These are phyloP conservation scores for Skeletonema costatum DNA, from an alignment of 108 stramenopile species.

Conservation along the genomic window DNA sequence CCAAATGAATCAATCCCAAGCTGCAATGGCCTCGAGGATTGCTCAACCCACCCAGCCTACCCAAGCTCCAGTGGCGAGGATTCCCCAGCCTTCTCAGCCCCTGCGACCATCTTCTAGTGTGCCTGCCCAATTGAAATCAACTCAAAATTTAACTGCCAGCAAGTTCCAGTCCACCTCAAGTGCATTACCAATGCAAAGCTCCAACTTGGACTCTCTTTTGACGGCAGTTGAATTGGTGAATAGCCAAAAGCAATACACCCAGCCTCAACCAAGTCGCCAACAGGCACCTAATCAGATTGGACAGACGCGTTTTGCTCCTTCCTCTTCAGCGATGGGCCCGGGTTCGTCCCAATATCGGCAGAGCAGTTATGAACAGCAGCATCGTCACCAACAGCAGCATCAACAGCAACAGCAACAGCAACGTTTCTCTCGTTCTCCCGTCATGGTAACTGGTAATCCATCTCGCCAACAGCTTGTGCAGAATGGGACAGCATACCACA, in stretches of 20 bases:
- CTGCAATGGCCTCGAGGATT: not conserved
- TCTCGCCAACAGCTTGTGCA: not conserved
- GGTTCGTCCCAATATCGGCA: not conserved
- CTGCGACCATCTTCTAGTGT: not conserved
- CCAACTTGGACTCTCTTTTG: not conserved
- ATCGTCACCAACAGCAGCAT: not conserved
- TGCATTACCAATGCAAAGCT: not conserved
- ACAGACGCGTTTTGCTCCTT: not conserved
- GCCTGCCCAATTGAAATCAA: not conserved
- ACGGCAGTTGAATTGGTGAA: slow-evolving; percentile 1
- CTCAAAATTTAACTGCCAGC: not conserved
- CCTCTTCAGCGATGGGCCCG: not conserved
- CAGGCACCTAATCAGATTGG: not conserved
- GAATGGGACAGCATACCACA: not conserved
- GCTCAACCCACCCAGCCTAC: not conserved
- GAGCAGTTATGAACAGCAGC: not conserved
- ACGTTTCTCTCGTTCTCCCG: not conserved
- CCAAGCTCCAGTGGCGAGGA: not conserved
- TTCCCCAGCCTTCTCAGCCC: not conserved
- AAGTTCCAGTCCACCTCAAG: not conserved
- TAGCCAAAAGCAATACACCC: not conserved
- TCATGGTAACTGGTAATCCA: not conserved
- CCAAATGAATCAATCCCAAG: not conserved
- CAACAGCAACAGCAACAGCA: not conserved
- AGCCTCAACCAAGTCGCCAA: not conserved